A percentile compares a stretch with the other conserved stretches of the same genome.
These are phyloP conservation scores for Ophiostoma australiae DNA, from an alignment of 2,329 filamentous ascomycete genomes.

Conservation along the genomic window DNA sequence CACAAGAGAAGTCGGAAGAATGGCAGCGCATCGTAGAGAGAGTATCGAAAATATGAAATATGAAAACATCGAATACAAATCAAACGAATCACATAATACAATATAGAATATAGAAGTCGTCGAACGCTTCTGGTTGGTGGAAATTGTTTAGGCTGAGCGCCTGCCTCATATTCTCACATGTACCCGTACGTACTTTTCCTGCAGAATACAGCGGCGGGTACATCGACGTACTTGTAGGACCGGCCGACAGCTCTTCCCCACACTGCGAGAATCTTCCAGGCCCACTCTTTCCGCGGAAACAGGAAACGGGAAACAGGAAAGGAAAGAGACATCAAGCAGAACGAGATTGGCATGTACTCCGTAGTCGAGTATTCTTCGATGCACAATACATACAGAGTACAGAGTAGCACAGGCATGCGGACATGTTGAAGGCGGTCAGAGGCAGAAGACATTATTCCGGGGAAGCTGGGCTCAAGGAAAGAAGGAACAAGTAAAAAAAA, in stretches of 20 bases:
- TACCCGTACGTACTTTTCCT: not conserved
- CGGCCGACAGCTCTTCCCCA: conserved; percentile 6
- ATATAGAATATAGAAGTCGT: too few species aligned
- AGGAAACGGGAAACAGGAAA: not conserved
- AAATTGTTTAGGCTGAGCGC: not conserved
- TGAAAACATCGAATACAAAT: not conserved
- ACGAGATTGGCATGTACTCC: not conserved
- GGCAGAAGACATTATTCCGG: not conserved
- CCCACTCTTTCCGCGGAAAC: not conserved
- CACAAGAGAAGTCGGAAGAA: not conserved
- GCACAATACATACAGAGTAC: not conserved
- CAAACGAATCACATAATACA: not conserved
- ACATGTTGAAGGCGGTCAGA: not conserved
- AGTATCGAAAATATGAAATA: too few species aligned
- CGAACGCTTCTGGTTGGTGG: not conserved
- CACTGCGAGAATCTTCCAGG: conserved; percentile 9
- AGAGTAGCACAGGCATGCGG: not conserved
- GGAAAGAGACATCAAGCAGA: not conserved
- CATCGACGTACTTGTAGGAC: not conserved
- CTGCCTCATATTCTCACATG: not conserved
- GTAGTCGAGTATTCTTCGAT: too few species aligned
- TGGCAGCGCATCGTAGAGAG: not conserved
- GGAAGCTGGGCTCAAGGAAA: not conserved
- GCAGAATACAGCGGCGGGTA: not conserved
- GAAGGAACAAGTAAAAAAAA: not conserved